A percentile compares a stretch with the other conserved stretches of the same genome.
Conservation (phyloP, 176 grass and related monocot species). For the Microstegium vimineum region DNA sequence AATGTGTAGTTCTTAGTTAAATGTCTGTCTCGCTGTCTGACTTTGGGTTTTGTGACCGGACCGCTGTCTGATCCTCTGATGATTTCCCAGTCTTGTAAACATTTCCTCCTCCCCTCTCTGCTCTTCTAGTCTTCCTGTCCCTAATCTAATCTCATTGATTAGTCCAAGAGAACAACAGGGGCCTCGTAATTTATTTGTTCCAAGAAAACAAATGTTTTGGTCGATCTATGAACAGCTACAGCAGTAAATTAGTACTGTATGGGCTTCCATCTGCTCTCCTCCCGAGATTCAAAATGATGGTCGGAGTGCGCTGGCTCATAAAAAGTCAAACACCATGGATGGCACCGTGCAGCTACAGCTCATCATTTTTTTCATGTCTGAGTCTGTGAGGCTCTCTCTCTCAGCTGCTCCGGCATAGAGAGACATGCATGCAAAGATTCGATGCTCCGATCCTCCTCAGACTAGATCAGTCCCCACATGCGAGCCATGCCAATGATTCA, state of each 20-base stretch:
- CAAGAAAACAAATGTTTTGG: neutral
- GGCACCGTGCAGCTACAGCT: slow-evolving; percentile 11
- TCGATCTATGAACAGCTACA: neutral
- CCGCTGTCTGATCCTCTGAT: neutral
- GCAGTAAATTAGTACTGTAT: neutral
- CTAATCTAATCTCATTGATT: neutral
- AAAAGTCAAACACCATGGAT: slow-evolving; percentile 13
- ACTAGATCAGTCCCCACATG: slow-evolving; percentile 17
- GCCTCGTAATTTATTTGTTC: neutral
- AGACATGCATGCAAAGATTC: slow-evolving; percentile 21
- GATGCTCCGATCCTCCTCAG: neutral
- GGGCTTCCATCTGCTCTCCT: neutral
- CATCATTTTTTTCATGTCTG: neutral
- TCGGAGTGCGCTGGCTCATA: neutral
- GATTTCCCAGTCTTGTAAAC: neutral
- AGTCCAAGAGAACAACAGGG: neutral
- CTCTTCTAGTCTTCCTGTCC: neutral
- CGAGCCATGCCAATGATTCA: slow-evolving; percentile 22
- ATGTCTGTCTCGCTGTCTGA: slow-evolving; percentile 15
- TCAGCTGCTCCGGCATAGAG: slow-evolving; percentile 27
- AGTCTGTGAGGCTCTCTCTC: neutral
- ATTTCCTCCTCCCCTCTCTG: neutral
- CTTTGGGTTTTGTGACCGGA: neutral
- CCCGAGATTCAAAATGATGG: slow-evolving; percentile 18
- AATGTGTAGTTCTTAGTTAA: too few species aligned